A percentile compares a stretch with the other conserved stretches of the same genome.
Conservation (phyloP, 257 asterid genomes). For the Solanum piurae region DNA sequence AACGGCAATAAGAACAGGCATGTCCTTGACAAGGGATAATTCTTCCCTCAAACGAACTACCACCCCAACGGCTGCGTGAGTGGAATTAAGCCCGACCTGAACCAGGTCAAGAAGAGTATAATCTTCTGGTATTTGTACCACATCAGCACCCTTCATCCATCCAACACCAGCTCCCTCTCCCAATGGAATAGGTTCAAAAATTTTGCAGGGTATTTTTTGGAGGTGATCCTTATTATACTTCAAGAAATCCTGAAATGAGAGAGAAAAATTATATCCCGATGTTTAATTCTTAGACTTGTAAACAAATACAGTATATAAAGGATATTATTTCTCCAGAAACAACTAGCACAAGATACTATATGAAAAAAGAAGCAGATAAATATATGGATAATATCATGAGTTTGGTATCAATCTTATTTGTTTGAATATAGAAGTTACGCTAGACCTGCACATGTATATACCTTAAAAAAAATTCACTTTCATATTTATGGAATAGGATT, state of each 20-base stretch:
- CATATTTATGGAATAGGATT: neutral
- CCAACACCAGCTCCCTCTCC: slow-evolving; percentile 99
- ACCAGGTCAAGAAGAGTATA: slow-evolving; percentile 64
- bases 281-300: neutral
- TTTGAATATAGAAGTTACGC: neutral
- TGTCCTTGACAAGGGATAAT: slow-evolving; percentile 61
- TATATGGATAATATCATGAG: neutral
- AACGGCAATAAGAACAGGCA: slow-evolving; percentile 88
- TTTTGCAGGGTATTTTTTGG: slow-evolving; percentile 57
- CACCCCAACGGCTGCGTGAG: slow-evolving; percentile 87
- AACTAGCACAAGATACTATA: neutral
- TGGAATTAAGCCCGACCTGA: slow-evolving; percentile 53
- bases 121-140: slow-evolving; percentile 53
- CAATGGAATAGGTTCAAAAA: slow-evolving; percentile 60
- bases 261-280: neutral
- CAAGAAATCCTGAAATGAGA: slow-evolving; percentile 54
- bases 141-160: slow-evolving; percentile 51
- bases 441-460: neutral
- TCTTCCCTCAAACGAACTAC: slow-evolving; percentile 87
- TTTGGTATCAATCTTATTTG: neutral
- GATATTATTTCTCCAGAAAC: neutral
- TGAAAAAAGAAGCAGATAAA: neutral
- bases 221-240: slow-evolving; percentile 56
- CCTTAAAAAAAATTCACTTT: neutral
- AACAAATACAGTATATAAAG: neutral